A percentile compares a stretch with the other conserved stretches of the same genome.
Conservation (phyloP, 2,329 filamentous ascomycete genomes). For the Chrysosporium keratinophilum region DNA sequence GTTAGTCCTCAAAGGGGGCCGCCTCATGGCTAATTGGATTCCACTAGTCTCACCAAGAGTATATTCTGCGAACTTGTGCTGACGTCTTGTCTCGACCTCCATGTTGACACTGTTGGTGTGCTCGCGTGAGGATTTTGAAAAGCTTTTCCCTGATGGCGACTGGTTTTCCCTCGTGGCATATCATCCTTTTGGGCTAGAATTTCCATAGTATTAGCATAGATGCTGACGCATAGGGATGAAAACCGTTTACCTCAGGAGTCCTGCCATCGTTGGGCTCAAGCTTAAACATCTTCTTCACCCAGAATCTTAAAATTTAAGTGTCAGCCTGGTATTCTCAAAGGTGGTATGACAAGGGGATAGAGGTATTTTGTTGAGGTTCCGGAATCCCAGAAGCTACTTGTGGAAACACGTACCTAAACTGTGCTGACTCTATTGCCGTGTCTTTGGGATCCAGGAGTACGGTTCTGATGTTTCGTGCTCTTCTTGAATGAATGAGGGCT, state of each 20-base stretch:
- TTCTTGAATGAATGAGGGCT: conserved; percentile 40
- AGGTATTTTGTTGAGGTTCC: not conserved
- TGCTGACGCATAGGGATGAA: conserved; percentile 4
- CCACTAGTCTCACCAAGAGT: conserved; percentile 37
- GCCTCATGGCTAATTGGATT: not conserved
- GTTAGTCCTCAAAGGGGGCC: not conserved
- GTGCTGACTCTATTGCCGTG: conserved; percentile 41
- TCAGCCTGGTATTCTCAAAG: conserved; percentile 3
- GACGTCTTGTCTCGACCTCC: conserved; percentile 45
- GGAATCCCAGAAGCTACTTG: not conserved
- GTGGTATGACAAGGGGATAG: not conserved
- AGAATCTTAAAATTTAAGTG: conserved; percentile 31
- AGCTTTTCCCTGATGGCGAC: conserved; percentile 44
- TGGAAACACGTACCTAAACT: conserved; percentile 34
- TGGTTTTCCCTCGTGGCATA: conserved; percentile 44
- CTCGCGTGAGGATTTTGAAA: conserved; percentile 42
- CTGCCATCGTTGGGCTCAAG: conserved; percentile 33
- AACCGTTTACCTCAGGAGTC: conserved; percentile 27
- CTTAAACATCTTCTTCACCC: conserved; percentile 46
- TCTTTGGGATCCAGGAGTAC: conserved; percentile 42
- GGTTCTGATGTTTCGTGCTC: conserved; percentile 39
- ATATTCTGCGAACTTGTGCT: conserved; percentile 41
- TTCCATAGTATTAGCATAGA: not conserved
- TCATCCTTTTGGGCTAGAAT: conserved; percentile 32
- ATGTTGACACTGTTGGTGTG: conserved; percentile 43